These are phyloP conservation scores for Hyaloscypha hepaticicola DNA, from an alignment of 495 filamentous ascomycete genomes.

Conservation along the genomic window DNA sequence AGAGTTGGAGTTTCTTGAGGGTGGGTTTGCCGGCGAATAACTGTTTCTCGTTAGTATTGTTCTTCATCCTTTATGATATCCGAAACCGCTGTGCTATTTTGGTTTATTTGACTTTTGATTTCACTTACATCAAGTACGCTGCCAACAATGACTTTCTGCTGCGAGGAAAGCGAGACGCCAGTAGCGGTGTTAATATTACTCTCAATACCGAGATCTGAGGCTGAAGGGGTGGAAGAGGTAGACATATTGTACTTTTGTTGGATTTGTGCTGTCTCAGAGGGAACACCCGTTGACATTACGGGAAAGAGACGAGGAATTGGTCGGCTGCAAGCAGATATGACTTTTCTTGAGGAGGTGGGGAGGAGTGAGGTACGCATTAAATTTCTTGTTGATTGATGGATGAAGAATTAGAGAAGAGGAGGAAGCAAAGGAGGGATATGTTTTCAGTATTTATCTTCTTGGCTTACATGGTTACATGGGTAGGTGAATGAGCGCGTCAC, in stretches of 20 bases:
- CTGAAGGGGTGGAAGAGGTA: not conserved
- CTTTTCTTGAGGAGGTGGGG: not conserved
- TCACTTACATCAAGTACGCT: constrained; percentile 51
- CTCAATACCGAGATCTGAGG: constrained; percentile 37
- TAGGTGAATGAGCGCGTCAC: not conserved
- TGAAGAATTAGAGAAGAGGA: not conserved
- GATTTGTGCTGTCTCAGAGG: constrained; percentile 14
- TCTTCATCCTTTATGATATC: no score
- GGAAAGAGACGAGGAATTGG: not conserved
- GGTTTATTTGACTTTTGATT: no score
- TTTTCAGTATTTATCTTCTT: not conserved
- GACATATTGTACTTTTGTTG: constrained; percentile 14
- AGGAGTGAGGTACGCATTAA: not conserved
- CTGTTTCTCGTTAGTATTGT: constrained; percentile 27
- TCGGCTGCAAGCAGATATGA: not conserved
- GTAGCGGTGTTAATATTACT: constrained; percentile 49
- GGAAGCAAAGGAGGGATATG: not conserved
- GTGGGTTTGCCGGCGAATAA: constrained; percentile 57
- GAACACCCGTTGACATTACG: not conserved
- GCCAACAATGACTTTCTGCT: constrained; percentile 52
- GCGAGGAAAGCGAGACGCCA: constrained; percentile 44
- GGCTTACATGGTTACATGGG: no score
- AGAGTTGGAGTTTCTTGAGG: constrained; percentile 54
- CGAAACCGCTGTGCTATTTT: no score
- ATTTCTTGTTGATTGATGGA: not conserved